Evolutionary conservation across 768 basidiomycete species (phyloP), one percentile per base, ranked within the genome.

Genomic region (Suillus hirtellus): DNA sequence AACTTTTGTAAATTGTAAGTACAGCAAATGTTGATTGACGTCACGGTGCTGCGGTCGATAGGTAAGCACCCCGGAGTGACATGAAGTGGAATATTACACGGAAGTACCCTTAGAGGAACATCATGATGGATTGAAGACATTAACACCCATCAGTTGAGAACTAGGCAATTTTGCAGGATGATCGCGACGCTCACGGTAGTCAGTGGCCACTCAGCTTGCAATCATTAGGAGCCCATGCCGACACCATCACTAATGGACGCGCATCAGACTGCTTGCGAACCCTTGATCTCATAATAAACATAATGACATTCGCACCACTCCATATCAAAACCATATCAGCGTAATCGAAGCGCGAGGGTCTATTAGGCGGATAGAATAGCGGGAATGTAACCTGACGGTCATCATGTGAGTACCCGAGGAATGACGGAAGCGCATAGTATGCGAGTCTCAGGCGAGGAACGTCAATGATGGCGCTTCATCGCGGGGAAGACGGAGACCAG

Each of bases 361-460:
- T 17, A 6, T 27, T 40, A 24, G 15, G 15, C 52, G 38, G 21
- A 56, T 15, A 24, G 37, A 56, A 12, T 56, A 38, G 14, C 54
- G 14, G 52, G 54, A 38, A 37, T 42, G 9, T 31, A 31, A 1
- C 9, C 31, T 2, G 27, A 19, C 40, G 56, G 56, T 6, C 55
- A 40, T 55, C 35, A 55, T 14, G 21, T 37, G 54, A 24, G 27
- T 56, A 56, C 38, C 54, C 55, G 55, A 56, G 55, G 55, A 40
- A 24, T 9, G 4, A 56, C 56, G 56, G 56, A 58, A 58, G 40
- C 56, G 56, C 56, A 8, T 58, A 58, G 17, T 3, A 58, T 42
- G 56, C 56, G 56, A 58, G 27, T 40, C 24, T 40, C 38, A 27
- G 56, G 56, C 56, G 56, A 58, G 40, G 17, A 42, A 19, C 19